Evolutionary conservation across 2,329 filamentous ascomycete genomes (phyloP).

Genomic region (Aspergillus puulaauensis): DNA sequence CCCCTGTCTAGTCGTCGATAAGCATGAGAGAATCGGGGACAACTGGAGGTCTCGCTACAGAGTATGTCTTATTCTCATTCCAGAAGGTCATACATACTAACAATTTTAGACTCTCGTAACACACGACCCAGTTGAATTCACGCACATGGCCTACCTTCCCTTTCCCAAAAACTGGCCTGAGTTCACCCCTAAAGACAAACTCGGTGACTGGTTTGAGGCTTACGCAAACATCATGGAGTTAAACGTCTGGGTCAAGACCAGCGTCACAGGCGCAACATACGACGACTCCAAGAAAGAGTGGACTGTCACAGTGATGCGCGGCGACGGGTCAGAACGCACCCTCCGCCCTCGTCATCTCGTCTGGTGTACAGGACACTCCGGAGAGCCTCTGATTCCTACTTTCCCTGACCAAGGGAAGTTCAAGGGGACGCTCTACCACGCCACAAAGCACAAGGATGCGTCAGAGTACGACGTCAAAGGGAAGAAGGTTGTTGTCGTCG

Average conservation of each 20-base stretch:
- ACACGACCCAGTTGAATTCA: conserved; percentile 43
- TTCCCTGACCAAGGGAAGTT: conserved; percentile 44
- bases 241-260: conserved; percentile 46
- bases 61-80: conserved; percentile 18
- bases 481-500: conserved; percentile 51
- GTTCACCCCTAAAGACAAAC: conserved; percentile 48
- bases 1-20: conserved; percentile 46
- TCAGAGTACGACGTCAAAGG: conserved; percentile 33
- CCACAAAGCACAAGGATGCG: conserved; percentile 44
- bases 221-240: conserved; percentile 52
- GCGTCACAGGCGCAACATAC: conserved; percentile 40
- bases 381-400: conserved; percentile 42
- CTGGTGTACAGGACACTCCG: conserved; percentile 48
- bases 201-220: conserved; percentile 50
- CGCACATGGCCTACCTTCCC: conserved; percentile 38
- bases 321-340: conserved; percentile 27
- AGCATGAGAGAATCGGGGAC: conserved; percentile 47
- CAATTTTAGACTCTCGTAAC: conserved; percentile 34
- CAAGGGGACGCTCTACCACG: conserved; percentile 47
- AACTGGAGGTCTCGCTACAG: conserved; percentile 54
- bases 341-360: conserved; percentile 48
- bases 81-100: neutral
- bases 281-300: conserved; percentile 40
- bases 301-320: conserved; percentile 34
- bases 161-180: conserved; percentile 46